These are phyloP conservation scores for Viola pubescens DNA, from an alignment of 441 rosid species.

Conservation along the genomic window DNA sequence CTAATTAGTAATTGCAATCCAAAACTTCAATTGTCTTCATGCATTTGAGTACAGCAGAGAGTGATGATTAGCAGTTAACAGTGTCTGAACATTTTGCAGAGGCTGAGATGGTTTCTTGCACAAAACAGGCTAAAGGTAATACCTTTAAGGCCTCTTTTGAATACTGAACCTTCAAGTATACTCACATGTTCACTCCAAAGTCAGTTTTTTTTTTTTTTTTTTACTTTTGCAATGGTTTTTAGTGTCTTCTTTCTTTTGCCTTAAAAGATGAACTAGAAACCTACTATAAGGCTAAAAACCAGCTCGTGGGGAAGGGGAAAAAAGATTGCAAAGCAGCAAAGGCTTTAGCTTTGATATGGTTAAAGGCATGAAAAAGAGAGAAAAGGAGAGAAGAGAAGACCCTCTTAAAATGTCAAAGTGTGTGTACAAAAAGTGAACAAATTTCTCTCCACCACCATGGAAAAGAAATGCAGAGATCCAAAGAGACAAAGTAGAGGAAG, in stretches of 20 bases:
- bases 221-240: constrained; percentile 6
- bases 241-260: constrained; percentile 14
- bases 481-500: constrained; percentile 17
- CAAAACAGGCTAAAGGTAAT: constrained; percentile 22
- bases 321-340: not conserved
- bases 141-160: constrained; percentile 30
- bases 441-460: constrained; percentile 9
- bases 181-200: constrained; percentile 18
- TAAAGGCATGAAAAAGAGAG: not conserved
- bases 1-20: constrained; percentile 26
- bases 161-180: constrained; percentile 18
- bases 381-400: constrained; percentile 2
- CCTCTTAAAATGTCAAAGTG: constrained; percentile 24
- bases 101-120: constrained; percentile 11
- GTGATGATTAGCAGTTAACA: constrained; percentile 28
- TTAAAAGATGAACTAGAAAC: constrained; percentile 26
- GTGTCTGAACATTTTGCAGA: constrained; percentile 26
- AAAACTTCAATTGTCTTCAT: constrained; percentile 36
- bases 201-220: constrained; percentile 15
- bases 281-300: constrained; percentile 5
- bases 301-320: constrained; percentile 35
- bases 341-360: not conserved
- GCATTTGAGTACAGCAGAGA: constrained; percentile 29
- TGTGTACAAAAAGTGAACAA: constrained; percentile 19
- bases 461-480: not conserved